Conservation (phyloP, 2,329 filamentous ascomycete genomes). For the Fusarium sp. region DNA sequence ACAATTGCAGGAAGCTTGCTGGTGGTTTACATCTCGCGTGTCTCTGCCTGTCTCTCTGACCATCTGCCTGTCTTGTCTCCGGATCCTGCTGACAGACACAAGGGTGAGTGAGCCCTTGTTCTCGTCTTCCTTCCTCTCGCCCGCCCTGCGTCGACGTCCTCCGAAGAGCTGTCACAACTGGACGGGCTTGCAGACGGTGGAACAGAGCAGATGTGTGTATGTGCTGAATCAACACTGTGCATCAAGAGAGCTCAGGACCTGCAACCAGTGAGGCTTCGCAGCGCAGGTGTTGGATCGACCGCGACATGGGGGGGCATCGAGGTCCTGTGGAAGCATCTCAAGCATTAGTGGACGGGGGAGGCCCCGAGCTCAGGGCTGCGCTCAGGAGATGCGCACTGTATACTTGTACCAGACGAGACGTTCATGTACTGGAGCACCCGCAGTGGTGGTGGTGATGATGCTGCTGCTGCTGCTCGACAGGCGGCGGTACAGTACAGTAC, state of each 20-base stretch:
- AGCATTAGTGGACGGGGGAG: slow-evolving; percentile 31
- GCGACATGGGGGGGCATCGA: slow-evolving; percentile 15
- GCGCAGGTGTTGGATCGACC: slow-evolving; percentile 33
- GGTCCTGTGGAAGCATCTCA: slow-evolving; percentile 28
- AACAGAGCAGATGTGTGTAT: slow-evolving; percentile 18
- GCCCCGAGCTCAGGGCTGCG: slow-evolving; percentile 49
- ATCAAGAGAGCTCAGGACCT: slow-evolving; percentile 8
- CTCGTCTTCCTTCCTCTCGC: slow-evolving; percentile 19
- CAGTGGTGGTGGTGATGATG: background rate
- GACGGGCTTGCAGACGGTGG: slow-evolving; percentile 6
- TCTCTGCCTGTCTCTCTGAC: background rate
- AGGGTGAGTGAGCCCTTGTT: background rate
- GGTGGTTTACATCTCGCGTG: no score
- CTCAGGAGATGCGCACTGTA: slow-evolving; percentile 44
- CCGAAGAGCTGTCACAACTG: slow-evolving; percentile 10
- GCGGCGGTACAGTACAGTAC: slow-evolving; percentile 21
- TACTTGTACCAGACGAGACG: slow-evolving; percentile 35
- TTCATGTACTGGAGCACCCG: slow-evolving; percentile 26
- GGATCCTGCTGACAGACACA: slow-evolving; percentile 1
- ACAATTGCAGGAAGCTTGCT: no score
- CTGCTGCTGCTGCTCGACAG: no score
- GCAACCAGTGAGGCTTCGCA: slow-evolving; percentile 18
- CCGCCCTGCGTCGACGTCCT: slow-evolving; percentile 14
- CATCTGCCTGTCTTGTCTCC: background rate
- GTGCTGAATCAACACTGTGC: slow-evolving; percentile 13